Evolutionary conservation across 345 rosid genomes (phyloP), one percentile per base, ranked within the genome.

Genomic region (Gossypium arboreum): DNA sequence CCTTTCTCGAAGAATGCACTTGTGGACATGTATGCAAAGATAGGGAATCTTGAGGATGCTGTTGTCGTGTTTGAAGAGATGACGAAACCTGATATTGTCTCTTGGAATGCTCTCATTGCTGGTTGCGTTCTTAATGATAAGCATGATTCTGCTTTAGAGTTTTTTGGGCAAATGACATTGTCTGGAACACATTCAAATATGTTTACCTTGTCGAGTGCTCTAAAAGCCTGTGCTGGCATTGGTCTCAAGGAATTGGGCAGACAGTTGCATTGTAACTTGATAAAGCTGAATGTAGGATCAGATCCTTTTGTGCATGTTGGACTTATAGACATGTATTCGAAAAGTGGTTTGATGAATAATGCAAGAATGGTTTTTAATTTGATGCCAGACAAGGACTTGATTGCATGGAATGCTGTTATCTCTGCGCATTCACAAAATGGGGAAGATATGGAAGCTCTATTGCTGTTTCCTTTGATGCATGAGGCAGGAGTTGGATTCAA

Each of bases 1-100:
- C 83, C 76, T 44, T 89, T 86, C 80, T 86, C 88, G 0, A 75
- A 75, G 43, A 89, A 89, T 80, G 91, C 91, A 27, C 87, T 89
- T 27, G 88, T 87, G 79, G 93, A 89, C 78, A 89, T 89, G 93
- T 87, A 87, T 64, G 91, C 88, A 11, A 89, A 89, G 79, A 74
- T 80, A 20, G 85, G 88, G 51, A 59, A 50, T 69, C 82, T 86
- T 68, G 84, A 82, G 20, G 88, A 83, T 66, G 80, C 91, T 7
- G 57, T 81, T 45, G 3, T 59, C 62, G 79, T 81, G 73, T 87
- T 89, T 73, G 39, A 83, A 71, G 84, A 80, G 66, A 89, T 89
- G 50, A 45, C 47, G 1, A 58, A 73, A 79, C 88, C 91, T n/a
- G 90, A 86, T 75, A 77, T 87, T 66, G 88, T 89, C 76, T 84